These are phyloP conservation scores for Cruciata laevipes DNA, from an alignment of 257 asterid genomes.

Conservation along the genomic window DNA sequence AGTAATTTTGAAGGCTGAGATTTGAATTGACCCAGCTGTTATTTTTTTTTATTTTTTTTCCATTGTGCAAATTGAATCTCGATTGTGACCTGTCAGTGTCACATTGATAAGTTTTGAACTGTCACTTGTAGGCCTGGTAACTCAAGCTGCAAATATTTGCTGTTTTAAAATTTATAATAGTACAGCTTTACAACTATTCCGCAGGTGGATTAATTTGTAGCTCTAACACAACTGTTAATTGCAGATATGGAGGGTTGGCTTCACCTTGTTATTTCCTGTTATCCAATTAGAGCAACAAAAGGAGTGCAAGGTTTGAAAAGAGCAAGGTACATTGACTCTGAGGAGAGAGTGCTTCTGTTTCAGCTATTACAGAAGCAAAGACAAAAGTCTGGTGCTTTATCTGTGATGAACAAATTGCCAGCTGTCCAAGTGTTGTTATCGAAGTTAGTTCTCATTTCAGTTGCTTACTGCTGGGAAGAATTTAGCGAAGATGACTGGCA, in stretches of 20 bases:
- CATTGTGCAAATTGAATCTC: background rate
- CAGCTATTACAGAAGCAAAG: conserved; percentile 83
- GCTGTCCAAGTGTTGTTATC: conserved; percentile 66
- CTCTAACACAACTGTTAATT: conserved; percentile 21
- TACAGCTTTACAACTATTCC: conserved; percentile 3
- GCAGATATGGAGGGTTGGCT: conserved; percentile 92
- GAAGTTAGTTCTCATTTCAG: conserved; percentile 56
- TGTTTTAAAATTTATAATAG: background rate
- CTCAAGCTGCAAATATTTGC: background rate
- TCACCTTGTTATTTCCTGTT: conserved; percentile 71
- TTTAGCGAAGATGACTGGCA: conserved; percentile 93
- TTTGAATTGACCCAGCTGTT: background rate
- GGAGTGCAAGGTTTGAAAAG: conserved; percentile 44
- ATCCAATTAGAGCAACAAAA: conserved; percentile 51
- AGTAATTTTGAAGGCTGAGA: background rate
- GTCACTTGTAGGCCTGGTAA: background rate
- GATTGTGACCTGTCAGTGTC: background rate
- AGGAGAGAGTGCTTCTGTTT: conserved; percentile 54
- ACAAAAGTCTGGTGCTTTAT: conserved; percentile 40
- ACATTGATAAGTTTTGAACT: background rate
- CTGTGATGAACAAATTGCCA: conserved; percentile 68
- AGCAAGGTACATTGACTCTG: conserved; percentile 47
- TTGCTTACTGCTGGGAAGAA: conserved; percentile 89
- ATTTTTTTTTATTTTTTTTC: background rate
- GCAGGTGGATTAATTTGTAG: conserved; percentile 8